Base-by-base conservation (phyloP, 352 stramenopile genomes). In the Phytophthora pluvialis region DNA sequence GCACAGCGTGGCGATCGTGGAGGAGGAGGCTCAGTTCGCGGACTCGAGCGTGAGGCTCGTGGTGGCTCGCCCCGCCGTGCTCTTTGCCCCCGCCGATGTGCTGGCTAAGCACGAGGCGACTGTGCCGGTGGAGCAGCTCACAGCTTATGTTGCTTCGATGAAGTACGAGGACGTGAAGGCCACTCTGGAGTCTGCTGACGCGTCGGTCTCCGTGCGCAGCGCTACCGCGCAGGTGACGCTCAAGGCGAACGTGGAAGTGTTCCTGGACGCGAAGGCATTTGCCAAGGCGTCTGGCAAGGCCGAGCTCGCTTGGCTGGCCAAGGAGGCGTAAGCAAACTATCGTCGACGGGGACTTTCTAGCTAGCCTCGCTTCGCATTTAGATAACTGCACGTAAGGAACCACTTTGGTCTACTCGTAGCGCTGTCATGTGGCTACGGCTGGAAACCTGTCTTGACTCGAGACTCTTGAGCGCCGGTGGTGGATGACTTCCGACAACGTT, bases 121-220 rank as follows among this genome's bases (percentile, higher is more conserved):
- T 0, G 55, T 86, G 15, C 65, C 65, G 1, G 68, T 76, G 29
- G 73, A 80, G 15, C 67, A 91, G 46, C 75, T 88, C 36, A 87
- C 79, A 62, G 68, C 78, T 12, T 95, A 80, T 48, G 75, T 93
- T 35, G 71, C 78, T 36, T 91, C 84, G 42, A 95, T 95, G 86
- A 83, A 89, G 53, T 95, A 91, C 62, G 73, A 77, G 15, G 83
- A 92, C 54, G 80, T 93, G n/a, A 88, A 93, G 71, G 56, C 72
- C n/a, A 67, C 72, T 21, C 57, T 90, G 12, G 56, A 74, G 29
- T 68, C 67, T 2, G 43, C 60, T 18, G 62, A 63, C 16, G 74
- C 64, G 10, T 61, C 72, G 36, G 46, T 95, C 33, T 70, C 67
- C 11, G 75, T 93, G 44, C 69, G 80, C 50, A 80, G 81, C 31